Percentiles rank a stretch among this genome's conserved stretches.
These are phyloP conservation scores for Torulaspora franciscae DNA, from an alignment of 805 yeast species.

Conservation along the genomic window DNA sequence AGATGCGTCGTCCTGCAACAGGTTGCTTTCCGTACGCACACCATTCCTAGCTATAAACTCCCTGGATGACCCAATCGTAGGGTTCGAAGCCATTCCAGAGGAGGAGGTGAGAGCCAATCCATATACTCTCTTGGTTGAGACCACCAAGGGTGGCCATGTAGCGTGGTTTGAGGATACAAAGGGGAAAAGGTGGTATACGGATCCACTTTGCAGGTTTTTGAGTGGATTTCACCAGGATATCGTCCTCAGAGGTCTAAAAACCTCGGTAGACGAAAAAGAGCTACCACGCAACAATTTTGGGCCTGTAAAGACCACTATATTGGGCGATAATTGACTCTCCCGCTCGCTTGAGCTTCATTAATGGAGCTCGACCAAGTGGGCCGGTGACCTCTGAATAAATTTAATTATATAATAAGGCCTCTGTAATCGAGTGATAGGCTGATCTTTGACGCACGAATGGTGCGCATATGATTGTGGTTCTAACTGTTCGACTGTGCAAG, in stretches of 20 bases:
- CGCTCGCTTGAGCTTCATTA: no score
- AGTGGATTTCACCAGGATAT: constrained; percentile 33
- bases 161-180: constrained; percentile 60
- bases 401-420: no score
- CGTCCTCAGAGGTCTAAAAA: constrained; percentile 22
- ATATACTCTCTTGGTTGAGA: constrained; percentile 50
- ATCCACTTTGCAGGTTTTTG: constrained; percentile 46
- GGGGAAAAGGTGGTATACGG: constrained; percentile 63
- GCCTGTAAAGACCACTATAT: constrained; percentile 20
- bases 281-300: constrained; percentile 16
- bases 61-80: constrained; percentile 70
- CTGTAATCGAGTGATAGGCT: no score
- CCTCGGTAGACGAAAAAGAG: constrained; percentile 11
- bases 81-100: constrained; percentile 48
- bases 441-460: no score
- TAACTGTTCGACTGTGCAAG: no score
- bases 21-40: constrained; percentile 49
- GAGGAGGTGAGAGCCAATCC: constrained; percentile 54
- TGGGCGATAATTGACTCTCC: background rate
- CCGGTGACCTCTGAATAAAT: no score
- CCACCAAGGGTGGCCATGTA: constrained; percentile 73
- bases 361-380: no score
- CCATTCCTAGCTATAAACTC: constrained; percentile 65
- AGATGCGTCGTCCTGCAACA: constrained; percentile 51
- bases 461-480: no score